Conservation (phyloP, 148 eudicot species). For the Diospyros lotus region DNA sequence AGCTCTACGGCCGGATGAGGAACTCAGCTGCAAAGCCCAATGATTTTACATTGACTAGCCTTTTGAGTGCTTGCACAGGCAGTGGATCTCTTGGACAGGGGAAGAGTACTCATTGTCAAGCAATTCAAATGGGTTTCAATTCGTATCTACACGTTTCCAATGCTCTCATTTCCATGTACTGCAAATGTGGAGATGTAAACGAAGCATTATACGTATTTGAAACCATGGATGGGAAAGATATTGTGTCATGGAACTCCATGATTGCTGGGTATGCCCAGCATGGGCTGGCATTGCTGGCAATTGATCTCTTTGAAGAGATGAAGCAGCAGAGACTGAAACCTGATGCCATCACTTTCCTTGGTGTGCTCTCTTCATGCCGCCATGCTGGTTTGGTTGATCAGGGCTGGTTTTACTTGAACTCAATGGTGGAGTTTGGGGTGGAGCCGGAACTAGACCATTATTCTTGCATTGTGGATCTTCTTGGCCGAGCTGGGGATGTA, state of each 20-base stretch:
- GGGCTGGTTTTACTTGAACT: slow-evolving; percentile 30
- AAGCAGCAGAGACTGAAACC: slow-evolving; percentile 26
- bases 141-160: slow-evolving; percentile 34
- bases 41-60: slow-evolving; percentile 33
- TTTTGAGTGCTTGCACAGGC: slow-evolving; percentile 34
- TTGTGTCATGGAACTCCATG: slow-evolving; percentile 51
- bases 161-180: slow-evolving; percentile 48
- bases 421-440: slow-evolving; percentile 26
- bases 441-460: slow-evolving; percentile 32
- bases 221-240: slow-evolving; percentile 27
- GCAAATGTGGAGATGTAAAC: slow-evolving; percentile 40
- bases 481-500: slow-evolving; percentile 36
- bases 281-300: slow-evolving; percentile 33
- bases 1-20: slow-evolving; percentile 37
- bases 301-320: slow-evolving; percentile 36
- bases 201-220: slow-evolving; percentile 34
- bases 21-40: slow-evolving; percentile 27
- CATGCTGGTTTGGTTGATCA: slow-evolving; percentile 42
- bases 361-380: slow-evolving; percentile 39
- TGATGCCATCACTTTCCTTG: slow-evolving; percentile 34
- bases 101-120: slow-evolving; percentile 32
- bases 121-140: slow-evolving; percentile 36
- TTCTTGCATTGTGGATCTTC: slow-evolving; percentile 49
- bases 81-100: slow-evolving; percentile 40
- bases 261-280: slow-evolving; percentile 40